Base-by-base conservation (phyloP, 148 eudicot genomes). In the Rhododendron molle region DNA sequence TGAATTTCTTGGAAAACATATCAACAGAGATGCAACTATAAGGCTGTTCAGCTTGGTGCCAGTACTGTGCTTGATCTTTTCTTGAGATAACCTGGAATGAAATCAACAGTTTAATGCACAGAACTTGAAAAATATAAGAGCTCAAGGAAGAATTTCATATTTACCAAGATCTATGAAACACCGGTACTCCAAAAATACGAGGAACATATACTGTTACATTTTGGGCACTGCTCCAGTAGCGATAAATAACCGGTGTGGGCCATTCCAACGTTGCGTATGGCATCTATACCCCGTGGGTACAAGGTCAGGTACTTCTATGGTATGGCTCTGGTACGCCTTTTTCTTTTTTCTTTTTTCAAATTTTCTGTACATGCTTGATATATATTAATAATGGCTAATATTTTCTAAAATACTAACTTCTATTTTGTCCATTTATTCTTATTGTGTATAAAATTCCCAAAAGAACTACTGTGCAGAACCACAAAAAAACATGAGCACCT, bases 41-140 rank as follows among this genome's bases (percentile, higher is more conserved):
- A 81, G 89, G 47, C 72, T 89, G 86, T 15, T 87, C 88, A 62
- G 76, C 67, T 65, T 56, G 81, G 67, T 81, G 73, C 98, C 95
- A 95, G 80, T 92, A 95, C 47, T 94, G 93, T 49, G 87, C 88
- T 86, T 96, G 99, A 88, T 96, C 99, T 85, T 92, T 96, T 87
- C 88, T 92, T 16, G 99, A 95, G 46, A 93, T 92, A 77, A 95
- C 95, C 98, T 96, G 90, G 72, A 62, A 83, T 38, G 72, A 4
- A 38, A 44, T 76, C 23, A 50, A 14, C 28, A 50, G 43, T 5
- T 34, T 73, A 14, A 34, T 73, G 23, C 7, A 14, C 77, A 4
- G 4, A 12, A 28, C 74, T 3, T 69, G 15, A 69, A 28, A 69
- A 69, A 26, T 69, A 28, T 28, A 7, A 26, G 36, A 69, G 36